Conservation (phyloP, 441 rosid genomes). For the Populus hybrid region DNA sequence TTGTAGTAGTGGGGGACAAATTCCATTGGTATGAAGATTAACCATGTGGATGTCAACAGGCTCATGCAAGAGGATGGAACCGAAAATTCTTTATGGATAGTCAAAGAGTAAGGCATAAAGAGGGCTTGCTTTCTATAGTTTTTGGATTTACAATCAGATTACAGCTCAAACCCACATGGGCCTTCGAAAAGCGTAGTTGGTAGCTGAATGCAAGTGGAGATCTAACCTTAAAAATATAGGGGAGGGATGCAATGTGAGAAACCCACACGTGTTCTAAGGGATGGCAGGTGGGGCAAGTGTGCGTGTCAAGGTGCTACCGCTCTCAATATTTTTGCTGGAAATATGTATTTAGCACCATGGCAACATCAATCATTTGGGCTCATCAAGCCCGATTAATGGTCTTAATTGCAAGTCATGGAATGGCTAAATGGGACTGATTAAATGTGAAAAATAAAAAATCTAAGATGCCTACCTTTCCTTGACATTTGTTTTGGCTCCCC, state of each 20-base stretch:
- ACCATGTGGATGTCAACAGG: constrained; percentile 33
- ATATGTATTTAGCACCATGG: background rate
- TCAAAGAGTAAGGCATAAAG: constrained; percentile 26
- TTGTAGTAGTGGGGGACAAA: constrained; percentile 10
- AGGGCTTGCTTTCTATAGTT: constrained; percentile 26
- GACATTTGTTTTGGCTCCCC: too few species aligned
- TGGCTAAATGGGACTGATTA: too few species aligned
- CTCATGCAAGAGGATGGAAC: constrained; percentile 1
- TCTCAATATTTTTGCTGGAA: background rate
- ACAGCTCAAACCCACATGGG: constrained; percentile 65
- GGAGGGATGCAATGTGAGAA: too few species aligned
- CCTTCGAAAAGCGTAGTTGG: background rate
- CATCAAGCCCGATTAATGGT: background rate
- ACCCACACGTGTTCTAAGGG: background rate
- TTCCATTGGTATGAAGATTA: constrained; percentile 16
- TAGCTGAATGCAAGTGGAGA: background rate
- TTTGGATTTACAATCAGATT: constrained; percentile 21
- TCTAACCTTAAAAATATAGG: background rate
- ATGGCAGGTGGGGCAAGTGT: background rate
- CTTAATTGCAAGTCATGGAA: too few species aligned
- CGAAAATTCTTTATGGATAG: constrained; percentile 14
- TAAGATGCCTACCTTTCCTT: too few species aligned
- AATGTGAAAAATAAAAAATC: too few species aligned
- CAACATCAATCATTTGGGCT: background rate
- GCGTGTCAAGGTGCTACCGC: background rate